Evolutionary conservation across 139 green algal species (phyloP), one percentile per base, ranked within the genome.

Genomic region (Chlorella ohadii): DNA sequence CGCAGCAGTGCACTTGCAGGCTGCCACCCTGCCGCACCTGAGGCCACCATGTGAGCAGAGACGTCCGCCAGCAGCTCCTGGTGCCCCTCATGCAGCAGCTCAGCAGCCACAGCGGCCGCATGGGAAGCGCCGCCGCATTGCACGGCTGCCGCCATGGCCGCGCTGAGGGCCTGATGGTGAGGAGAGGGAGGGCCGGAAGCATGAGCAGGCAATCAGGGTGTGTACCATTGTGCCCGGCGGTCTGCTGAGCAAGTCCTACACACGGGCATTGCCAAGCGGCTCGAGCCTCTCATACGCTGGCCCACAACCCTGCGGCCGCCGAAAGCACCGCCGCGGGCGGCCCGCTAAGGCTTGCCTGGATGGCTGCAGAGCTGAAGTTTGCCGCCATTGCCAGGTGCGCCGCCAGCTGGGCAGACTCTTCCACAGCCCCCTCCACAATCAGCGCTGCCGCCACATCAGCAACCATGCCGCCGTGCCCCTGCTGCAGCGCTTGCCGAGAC

Each of bases 381-480:
- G 72, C 64, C 28, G 28, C 72, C 16, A 38, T 6, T 1, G 31
- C 72, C n/a, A 79, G 72, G 17, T n/a, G 25, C 23, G 19, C 31
- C 12, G 72, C 72, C 72, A 79, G n/a, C n/a, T 79, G 19, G 34
- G 72, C 72, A 3, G 47, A 47, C 47, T 79, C 31, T 19, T 31
- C 7, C 16, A 55, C 22, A 13, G 31, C 47, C 0, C 72, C 47
- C 0, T 59, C 15, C 1, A 33, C n/a, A 28, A 79, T 2, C 47
- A 65, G 20, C 5, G 72, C 72, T 13, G 72, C 33, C n/a, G 34
- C 2, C 72, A 79, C 72, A 12, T 31, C 47, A 3, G 72, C 72
- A 13, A 66, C 47, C 72, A 66, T 65, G 0, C 19, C 31, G 3
- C 11, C 17, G 23, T 65, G n/a, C 1, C 72, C 47, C 7, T 33